Conservation (phyloP, 768 basidiomycete species). For the Mycena amicta region DNA sequence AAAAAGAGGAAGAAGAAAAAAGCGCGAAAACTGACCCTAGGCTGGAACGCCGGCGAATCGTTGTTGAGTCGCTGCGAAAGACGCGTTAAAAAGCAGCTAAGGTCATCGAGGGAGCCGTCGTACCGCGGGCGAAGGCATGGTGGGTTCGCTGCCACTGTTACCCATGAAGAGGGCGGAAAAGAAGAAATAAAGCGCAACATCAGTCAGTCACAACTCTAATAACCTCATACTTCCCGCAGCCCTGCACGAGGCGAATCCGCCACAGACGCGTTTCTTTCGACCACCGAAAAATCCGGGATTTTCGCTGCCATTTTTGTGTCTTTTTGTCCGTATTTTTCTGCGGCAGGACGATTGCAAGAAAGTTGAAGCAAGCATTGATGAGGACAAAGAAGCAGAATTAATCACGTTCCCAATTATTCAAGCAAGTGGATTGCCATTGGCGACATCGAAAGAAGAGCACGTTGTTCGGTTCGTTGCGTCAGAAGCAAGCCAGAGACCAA, state of each 20-base stretch:
- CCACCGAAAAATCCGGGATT: not conserved
- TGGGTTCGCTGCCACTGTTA: conserved; percentile 8
- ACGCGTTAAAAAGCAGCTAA: conserved; percentile 2
- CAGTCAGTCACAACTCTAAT: not conserved
- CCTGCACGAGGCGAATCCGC: too few relatives aligned
- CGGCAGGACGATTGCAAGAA: not conserved
- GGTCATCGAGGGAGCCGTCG: not conserved
- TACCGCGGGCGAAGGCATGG: not conserved
- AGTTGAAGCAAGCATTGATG: not conserved
- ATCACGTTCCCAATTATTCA: conserved; percentile 13
- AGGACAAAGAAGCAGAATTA: conserved; percentile 1
- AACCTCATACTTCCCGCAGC: too few relatives aligned
- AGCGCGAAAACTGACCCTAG: conserved; percentile 4
- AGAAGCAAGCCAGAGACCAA: not conserved
- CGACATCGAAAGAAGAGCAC: not conserved
- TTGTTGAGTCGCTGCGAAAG: conserved; percentile 3
- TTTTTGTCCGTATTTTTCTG: too few relatives aligned
- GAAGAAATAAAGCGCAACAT: not conserved
- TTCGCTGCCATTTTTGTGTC: not conserved
- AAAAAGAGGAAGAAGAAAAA: not conserved
- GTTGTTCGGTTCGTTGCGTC: conserved; percentile 2
- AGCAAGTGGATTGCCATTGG: not conserved
- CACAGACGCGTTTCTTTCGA: not conserved
- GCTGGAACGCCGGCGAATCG: conserved; percentile 14
- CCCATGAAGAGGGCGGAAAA: conserved; percentile 16